These are phyloP conservation scores for Tetrastigma voinierianum DNA, from an alignment of 164 flowering plant species.

Conservation along the genomic window DNA sequence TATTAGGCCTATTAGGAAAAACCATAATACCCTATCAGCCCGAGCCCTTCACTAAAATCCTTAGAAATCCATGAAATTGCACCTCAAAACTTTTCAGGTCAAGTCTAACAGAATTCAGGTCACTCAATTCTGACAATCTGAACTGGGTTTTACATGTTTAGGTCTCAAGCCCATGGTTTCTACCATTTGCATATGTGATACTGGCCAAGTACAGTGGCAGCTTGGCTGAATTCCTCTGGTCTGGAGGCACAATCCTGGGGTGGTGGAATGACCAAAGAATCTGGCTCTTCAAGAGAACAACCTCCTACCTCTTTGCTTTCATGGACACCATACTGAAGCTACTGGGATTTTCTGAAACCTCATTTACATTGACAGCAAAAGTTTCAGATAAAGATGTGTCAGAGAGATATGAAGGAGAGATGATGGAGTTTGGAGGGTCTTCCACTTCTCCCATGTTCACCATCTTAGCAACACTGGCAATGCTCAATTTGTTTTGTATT, in stretches of 20 bases:
- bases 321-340: conserved; percentile 38
- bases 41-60: too few species aligned
- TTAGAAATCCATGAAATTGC: too few species aligned
- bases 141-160: conserved; percentile 15
- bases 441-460: conserved; percentile 55
- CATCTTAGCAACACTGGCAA: conserved; percentile 50
- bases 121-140: neutral
- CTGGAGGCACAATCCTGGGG: conserved; percentile 48
- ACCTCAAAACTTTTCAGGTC: too few species aligned
- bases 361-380: conserved; percentile 54
- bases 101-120: too few species aligned
- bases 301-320: conserved; percentile 53
- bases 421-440: conserved; percentile 66
- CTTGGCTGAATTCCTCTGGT: conserved; percentile 40
- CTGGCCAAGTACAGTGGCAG: conserved; percentile 24
- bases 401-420: conserved; percentile 50
- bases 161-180: conserved; percentile 66
- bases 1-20: too few species aligned
- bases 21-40: too few species aligned
- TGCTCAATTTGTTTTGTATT: conserved; percentile 53
- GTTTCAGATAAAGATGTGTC: conserved; percentile 48
- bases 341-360: conserved; percentile 35
- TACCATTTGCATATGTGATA: conserved; percentile 55
- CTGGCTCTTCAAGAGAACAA: conserved; percentile 66
- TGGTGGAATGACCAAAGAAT: conserved; percentile 78